Percentiles rank a stretch among this genome's conserved stretches.
These are phyloP conservation scores for Chlamydomonas asymmetrica DNA, from an alignment of 139 green algal species.

Conservation along the genomic window DNA sequence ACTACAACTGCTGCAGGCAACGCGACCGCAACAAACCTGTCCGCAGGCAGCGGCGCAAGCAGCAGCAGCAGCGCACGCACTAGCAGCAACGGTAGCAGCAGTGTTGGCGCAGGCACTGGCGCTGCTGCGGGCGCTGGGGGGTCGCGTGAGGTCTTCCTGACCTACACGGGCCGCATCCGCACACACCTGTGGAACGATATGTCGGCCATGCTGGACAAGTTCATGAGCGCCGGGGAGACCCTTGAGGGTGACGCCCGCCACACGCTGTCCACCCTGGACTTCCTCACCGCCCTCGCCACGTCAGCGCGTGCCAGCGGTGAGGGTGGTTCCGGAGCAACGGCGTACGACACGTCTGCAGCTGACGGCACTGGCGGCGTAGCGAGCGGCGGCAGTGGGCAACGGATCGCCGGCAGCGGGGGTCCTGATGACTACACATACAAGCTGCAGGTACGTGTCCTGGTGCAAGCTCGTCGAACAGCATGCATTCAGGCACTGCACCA, in stretches of 20 bases:
- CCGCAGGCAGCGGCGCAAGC: background rate
- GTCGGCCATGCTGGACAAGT: background rate
- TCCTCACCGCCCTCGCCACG: background rate
- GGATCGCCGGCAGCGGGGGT: background rate
- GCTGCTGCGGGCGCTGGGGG: background rate
- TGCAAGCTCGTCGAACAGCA: background rate
- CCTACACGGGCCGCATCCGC: background rate
- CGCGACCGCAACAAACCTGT: no score
- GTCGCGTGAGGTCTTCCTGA: background rate
- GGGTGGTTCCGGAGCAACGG: no score
- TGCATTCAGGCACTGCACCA: background rate
- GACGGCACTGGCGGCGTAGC: background rate
- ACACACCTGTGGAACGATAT: background rate
- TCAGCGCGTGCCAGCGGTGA: no score
- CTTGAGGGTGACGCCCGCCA: background rate
- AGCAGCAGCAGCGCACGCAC: background rate
- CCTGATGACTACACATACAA: background rate
- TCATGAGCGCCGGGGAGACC: background rate
- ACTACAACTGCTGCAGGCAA: no score
- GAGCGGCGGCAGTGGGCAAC: background rate
- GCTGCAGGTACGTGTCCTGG: background rate
- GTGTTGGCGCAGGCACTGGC: background rate
- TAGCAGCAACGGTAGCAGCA: background rate
- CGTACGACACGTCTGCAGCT: no score
- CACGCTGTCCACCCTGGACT: background rate